Percentiles rank a stretch among this genome's conserved stretches.
These are phyloP conservation scores for Alternaria infectoria DNA, from an alignment of 2,329 filamentous ascomycete species.

Conservation along the genomic window DNA sequence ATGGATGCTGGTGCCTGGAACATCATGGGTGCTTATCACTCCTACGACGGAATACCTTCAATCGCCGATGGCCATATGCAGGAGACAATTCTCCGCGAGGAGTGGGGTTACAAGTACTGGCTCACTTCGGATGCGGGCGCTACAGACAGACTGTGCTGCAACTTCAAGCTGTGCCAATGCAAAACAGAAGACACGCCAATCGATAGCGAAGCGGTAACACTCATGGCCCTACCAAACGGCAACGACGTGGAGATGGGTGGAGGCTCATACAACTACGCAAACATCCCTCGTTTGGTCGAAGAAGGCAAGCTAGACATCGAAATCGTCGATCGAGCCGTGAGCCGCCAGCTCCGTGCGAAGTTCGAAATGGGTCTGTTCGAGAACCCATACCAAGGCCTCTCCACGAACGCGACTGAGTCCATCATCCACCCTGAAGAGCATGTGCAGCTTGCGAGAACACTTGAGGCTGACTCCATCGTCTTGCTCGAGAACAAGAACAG, in stretches of 20 bases:
- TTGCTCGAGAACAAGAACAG: slow-evolving; percentile 74
- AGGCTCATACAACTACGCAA: slow-evolving; percentile 71
- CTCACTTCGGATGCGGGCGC: slow-evolving; percentile 72
- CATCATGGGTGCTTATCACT: slow-evolving; percentile 78
- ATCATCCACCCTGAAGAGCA: slow-evolving; percentile 68
- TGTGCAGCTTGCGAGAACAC: slow-evolving; percentile 66
- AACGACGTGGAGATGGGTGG: slow-evolving; percentile 80
- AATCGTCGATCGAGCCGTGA: slow-evolving; percentile 70
- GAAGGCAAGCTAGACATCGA: slow-evolving; percentile 65
- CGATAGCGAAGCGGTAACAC: slow-evolving; percentile 69
- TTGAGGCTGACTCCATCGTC: slow-evolving; percentile 73
- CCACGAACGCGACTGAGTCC: slow-evolving; percentile 61
- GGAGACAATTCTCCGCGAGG: slow-evolving; percentile 68
- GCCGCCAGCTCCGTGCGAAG: slow-evolving; percentile 69
- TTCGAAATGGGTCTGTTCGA: slow-evolving; percentile 76
- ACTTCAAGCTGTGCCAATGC: slow-evolving; percentile 68
- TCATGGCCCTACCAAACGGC: slow-evolving; percentile 69
- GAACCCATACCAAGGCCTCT: slow-evolving; percentile 67
- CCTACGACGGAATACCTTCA: slow-evolving; percentile 74
- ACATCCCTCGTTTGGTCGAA: slow-evolving; percentile 69
- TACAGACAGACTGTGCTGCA: slow-evolving; percentile 69
- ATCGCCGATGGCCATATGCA: slow-evolving; percentile 70
- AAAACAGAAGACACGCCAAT: slow-evolving; percentile 55
- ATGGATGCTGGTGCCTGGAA: slow-evolving; percentile 71
- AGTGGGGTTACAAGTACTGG: slow-evolving; percentile 77